Evolutionary conservation across 179 eudicot species (phyloP).

Genomic region (Drosera spatulata): DNA sequence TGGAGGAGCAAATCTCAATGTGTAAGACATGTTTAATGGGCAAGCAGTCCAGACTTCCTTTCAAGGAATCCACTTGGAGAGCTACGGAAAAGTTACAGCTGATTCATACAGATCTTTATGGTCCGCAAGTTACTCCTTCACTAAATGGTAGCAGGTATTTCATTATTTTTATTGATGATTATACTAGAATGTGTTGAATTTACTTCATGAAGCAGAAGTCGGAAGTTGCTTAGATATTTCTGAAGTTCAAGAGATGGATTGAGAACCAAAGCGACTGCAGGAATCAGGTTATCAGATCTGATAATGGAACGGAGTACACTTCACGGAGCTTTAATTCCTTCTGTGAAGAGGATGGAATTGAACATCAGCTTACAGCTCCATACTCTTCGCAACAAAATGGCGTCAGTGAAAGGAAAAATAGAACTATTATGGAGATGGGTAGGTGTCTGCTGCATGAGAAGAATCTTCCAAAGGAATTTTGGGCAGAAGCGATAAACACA

Average conservation of each 20-base stretch:
- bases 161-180: constrained; percentile 14
- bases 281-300: background rate
- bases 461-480: background rate
- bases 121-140: constrained; percentile 9
- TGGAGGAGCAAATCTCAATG: too few relatives aligned
- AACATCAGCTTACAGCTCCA: constrained; percentile 4
- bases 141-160: constrained; percentile 2
- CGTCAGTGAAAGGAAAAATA: constrained; percentile 5
- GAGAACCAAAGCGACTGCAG: background rate
- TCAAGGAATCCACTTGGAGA: constrained; percentile 4
- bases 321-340: background rate
- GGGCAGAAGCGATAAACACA: constrained; percentile 3
- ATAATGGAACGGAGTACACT: background rate
- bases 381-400: constrained; percentile 8
- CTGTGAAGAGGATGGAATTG: background rate
- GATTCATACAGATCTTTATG: constrained; percentile 9
- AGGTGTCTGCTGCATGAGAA: constrained; percentile 4
- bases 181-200: constrained; percentile 10
- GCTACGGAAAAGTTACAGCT: constrained; percentile 10
- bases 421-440: background rate
- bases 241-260: background rate
- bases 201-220: constrained; percentile 11
- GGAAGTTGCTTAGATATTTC: background rate
- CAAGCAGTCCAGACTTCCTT: background rate
- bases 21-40: too few relatives aligned